Conservation (phyloP, 2,329 filamentous ascomycete species). For the Tolypocladium guangdongense region DNA sequence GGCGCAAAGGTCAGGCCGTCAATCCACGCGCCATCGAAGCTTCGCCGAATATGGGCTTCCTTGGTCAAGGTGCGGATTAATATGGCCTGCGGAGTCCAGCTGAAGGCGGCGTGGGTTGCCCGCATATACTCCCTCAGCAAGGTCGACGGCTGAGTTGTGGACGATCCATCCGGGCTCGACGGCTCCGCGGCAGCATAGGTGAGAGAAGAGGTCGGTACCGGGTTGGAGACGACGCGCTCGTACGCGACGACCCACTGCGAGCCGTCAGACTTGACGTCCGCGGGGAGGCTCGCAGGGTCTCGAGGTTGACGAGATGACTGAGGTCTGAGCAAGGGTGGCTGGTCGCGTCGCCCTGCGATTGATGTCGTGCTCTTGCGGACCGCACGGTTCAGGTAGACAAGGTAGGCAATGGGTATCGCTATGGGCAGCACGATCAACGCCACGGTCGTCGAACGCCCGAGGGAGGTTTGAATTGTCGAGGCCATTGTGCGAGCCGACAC, state of each 20-base stretch:
- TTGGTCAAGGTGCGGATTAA: conserved; percentile 14
- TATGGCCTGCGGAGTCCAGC: conserved; percentile 20
- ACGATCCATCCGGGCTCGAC: background rate
- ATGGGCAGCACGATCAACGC: conserved; percentile 1
- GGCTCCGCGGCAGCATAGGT: background rate
- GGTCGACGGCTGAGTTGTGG: conserved; percentile 4
- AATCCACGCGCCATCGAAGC: conserved; percentile 15
- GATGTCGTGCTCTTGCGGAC: conserved; percentile 6
- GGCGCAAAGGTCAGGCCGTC: conserved; percentile 9
- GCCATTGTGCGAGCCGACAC: background rate
- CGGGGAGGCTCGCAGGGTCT: conserved; percentile 8
- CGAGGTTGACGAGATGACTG: background rate
- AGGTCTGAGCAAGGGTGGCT: background rate
- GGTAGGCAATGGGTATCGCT: conserved; percentile 6
- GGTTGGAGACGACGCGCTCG: conserved; percentile 15
- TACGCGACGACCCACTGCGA: conserved; percentile 15
- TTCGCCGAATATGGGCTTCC: conserved; percentile 8
- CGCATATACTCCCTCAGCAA: conserved; percentile 16
- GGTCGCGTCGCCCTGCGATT: background rate
- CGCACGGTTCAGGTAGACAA: conserved; percentile 4
- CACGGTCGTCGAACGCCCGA: background rate
- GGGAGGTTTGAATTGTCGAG: background rate
- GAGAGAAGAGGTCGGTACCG: conserved; percentile 7
- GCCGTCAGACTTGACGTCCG: conserved; percentile 8
- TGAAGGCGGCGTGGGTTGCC: conserved; percentile 19